Evolutionary conservation across 441 rosid genomes (phyloP), one percentile per base, ranked within the genome.

Genomic region (Arabidopsis lyrata): DNA sequence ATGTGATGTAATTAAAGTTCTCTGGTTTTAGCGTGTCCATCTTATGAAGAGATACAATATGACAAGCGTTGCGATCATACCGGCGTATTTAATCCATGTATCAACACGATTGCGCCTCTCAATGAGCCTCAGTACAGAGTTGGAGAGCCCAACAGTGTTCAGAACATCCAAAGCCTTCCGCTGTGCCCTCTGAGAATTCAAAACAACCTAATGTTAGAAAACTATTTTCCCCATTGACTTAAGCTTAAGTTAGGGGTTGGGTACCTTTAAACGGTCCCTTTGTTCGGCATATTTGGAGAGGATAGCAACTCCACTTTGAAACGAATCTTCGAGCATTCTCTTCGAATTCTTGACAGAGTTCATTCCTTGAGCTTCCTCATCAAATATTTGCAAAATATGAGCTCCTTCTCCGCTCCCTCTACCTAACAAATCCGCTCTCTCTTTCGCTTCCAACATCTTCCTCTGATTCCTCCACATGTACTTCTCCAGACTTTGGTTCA

Each of bases 351-450:
- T 86, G 6, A 92, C 95, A 29, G 96, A 91, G 73, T 81, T 87
- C 93, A 87, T 92, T 15, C 96, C 96, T 81, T 93, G 97, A 8
- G 96, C 90, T 70, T 95, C 98, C 10, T 91, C 99, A 35, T 93
- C 99, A 27, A 87, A 91, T 63, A 95, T 90, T 71, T 93, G 88
- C 88, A 93, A 75, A 52, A 88, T 83, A 78, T 92, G 96, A 38
- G 94, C 77, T 31, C 92, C 86, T 3, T 90, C 98, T 12, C 90
- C 97, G 57, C 86, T 90, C 62, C 88, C 85, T 91, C 95, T 85
- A n/a, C 95, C 90, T 29, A 95, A 88, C 85, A 93, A 83, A 55
- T 93, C 99, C 0, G 90, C 90, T 65, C 89, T 88, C 79, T 93
- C 98, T 78, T 86, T 89, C 2, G 94, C 93, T 82, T 93, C 98